These are phyloP conservation scores for Exsudoporus frostii DNA, from an alignment of 768 basidiomycete species.

Conservation along the genomic window DNA sequence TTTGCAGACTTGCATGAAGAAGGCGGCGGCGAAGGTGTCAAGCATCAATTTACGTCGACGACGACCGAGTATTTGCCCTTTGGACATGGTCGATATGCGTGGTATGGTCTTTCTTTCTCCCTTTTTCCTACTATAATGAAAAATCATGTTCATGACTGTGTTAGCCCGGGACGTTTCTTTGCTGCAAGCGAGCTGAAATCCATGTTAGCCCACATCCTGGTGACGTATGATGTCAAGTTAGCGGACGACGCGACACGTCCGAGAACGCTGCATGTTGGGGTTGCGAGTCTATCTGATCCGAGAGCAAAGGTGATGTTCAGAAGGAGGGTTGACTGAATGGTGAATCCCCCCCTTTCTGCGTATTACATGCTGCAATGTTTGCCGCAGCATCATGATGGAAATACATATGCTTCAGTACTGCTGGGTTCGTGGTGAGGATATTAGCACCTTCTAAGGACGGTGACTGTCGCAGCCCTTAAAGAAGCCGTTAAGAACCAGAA, in stretches of 20 bases:
- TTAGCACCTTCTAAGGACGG: not conserved
- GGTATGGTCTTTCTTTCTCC: not conserved
- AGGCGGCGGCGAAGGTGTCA: conserved; percentile 35
- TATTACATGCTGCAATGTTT: too few species aligned
- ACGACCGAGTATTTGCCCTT: conserved; percentile 35
- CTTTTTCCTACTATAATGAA: not conserved
- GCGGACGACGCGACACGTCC: not conserved
- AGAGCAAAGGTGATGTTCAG: too few species aligned
- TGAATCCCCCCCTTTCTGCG: too few species aligned
- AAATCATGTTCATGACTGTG: not conserved
- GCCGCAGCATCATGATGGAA: too few species aligned
- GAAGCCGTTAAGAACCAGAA: conserved; percentile 2
- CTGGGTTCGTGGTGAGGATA: not conserved
- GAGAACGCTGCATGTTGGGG: too few species aligned
- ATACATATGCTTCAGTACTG: too few species aligned
- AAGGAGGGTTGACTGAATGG: too few species aligned
- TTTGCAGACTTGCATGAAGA: not conserved
- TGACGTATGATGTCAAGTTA: conserved; percentile 5
- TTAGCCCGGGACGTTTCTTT: conserved; percentile 16
- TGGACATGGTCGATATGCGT: not conserved
- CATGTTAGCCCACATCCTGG: conserved; percentile 11
- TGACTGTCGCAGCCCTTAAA: not conserved
- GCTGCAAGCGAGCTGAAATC: conserved; percentile 6
- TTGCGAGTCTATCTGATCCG: too few species aligned
- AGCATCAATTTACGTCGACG: conserved; percentile 35